Percentiles rank a stretch among this genome's conserved stretches.
Conservation (phyloP, 2,329 filamentous ascomycete genomes). For the Epichloe aotearoae region DNA sequence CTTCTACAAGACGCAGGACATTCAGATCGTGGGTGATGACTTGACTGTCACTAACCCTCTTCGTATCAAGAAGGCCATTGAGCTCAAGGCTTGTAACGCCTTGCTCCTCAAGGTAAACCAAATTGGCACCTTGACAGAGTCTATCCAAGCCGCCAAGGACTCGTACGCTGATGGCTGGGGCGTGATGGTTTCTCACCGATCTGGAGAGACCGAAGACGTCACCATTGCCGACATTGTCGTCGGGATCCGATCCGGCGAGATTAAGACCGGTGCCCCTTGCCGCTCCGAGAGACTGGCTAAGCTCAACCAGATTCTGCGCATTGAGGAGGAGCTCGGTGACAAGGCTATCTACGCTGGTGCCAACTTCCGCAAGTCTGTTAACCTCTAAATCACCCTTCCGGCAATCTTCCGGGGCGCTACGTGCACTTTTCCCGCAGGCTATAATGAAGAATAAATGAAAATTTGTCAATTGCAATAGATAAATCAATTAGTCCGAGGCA, state of each 20-base stretch:
- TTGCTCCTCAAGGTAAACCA: constrained; percentile 99
- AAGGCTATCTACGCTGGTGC: constrained; percentile 83
- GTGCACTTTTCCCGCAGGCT: neutral
- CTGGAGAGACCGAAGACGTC: constrained; percentile 98
- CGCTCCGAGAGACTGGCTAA: constrained; percentile 97
- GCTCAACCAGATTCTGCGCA: constrained; percentile 99
- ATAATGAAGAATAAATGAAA: constrained; percentile 1
- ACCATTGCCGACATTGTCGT: constrained; percentile 98
- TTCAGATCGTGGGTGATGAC: constrained; percentile 97
- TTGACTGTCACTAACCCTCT: constrained; percentile 97
- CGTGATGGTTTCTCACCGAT: constrained; percentile 99
- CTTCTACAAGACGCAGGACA: constrained; percentile 98
- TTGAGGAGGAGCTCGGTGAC: constrained; percentile 94
- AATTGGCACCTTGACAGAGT: constrained; percentile 97
- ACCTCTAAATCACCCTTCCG: constrained; percentile 50
- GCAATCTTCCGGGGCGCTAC: neutral
- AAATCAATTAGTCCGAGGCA: neutral
- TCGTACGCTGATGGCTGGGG: constrained; percentile 92
- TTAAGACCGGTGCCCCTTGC: constrained; percentile 95
- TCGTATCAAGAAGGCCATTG: constrained; percentile 99
- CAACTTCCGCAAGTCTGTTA: constrained; percentile 85
- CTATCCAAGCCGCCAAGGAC: constrained; percentile 98
- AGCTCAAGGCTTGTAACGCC: constrained; percentile 97
- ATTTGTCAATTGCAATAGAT: neutral
- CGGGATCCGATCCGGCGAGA: constrained; percentile 91